Conservation (phyloP, 352 stramenopile genomes). For the Phytophthora podocarpi region DNA sequence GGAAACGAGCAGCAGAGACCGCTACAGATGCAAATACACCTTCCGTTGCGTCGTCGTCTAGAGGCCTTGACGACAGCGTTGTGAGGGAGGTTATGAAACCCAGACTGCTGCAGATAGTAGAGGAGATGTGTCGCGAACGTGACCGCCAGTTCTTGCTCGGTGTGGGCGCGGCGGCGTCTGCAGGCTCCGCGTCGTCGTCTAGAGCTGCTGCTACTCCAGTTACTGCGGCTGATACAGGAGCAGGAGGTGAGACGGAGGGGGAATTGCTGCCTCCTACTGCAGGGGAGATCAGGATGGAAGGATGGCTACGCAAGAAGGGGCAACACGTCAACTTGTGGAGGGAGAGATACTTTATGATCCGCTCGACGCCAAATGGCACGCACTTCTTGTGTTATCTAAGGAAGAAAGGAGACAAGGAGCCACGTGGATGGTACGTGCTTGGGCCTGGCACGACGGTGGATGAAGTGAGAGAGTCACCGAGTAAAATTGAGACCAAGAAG, state of each 20-base stretch:
- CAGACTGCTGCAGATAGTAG: constrained; percentile 72
- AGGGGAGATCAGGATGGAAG: constrained; percentile 86
- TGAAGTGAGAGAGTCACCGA: constrained; percentile 83
- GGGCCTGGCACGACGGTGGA: constrained; percentile 82
- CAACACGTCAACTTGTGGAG: constrained; percentile 88
- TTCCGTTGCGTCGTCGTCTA: constrained; percentile 15
- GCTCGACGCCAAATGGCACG: constrained; percentile 75
- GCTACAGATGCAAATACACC: constrained; percentile 13
- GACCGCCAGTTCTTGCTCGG: constrained; percentile 42
- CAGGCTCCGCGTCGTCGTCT: constrained; percentile 3
- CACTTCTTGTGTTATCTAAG: constrained; percentile 87
- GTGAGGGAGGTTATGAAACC: constrained; percentile 79
- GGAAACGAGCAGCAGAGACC: constrained; percentile 30
- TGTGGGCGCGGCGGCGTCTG: constrained; percentile 1
- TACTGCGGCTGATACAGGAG: constrained; percentile 5
- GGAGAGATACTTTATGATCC: constrained; percentile 90
- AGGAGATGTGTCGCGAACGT: constrained; percentile 75
- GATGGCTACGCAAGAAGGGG: constrained; percentile 86
- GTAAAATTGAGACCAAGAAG: constrained; percentile 88
- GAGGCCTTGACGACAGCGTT: constrained; percentile 56
- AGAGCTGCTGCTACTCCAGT: constrained; percentile 11
- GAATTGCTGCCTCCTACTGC: constrained; percentile 27
- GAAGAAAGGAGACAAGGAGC: constrained; percentile 86
- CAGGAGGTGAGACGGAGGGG: constrained; percentile 1
- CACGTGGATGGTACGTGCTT: constrained; percentile 81